These are phyloP conservation scores for Moesziomyces sp. DNA, from an alignment of 1,284 basidiomycete species.

Conservation along the genomic window DNA sequence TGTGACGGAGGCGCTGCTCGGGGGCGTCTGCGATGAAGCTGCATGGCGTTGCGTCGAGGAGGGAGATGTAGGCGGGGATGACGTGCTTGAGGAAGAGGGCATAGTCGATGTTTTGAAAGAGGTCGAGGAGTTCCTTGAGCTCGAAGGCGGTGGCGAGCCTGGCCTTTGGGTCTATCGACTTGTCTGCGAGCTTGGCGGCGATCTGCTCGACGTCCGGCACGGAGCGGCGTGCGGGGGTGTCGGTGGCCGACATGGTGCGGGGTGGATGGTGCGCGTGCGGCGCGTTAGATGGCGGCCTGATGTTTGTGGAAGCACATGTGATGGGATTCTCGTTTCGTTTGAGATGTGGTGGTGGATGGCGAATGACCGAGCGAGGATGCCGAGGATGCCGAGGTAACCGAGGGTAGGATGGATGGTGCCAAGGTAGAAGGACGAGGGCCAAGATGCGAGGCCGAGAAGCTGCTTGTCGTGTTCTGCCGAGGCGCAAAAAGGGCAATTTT, in stretches of 20 bases:
- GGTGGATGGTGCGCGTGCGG: not conserved
- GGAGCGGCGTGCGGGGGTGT: conserved; percentile 37
- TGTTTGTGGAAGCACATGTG: too few relatives aligned
- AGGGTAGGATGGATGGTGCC: too few relatives aligned
- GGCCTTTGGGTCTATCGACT: conserved; percentile 43
- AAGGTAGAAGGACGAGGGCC: too few relatives aligned
- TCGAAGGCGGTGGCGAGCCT: conserved; percentile 56
- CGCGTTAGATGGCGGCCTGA: not conserved
- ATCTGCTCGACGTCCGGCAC: conserved; percentile 48
- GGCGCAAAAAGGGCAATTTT: too few relatives aligned
- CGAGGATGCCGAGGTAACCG: too few relatives aligned
- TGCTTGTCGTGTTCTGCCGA: too few relatives aligned
- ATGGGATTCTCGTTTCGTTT: too few relatives aligned
- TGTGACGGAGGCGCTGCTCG: conserved; percentile 79
- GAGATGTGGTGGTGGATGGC: too few relatives aligned
- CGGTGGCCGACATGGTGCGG: conserved; percentile 33
- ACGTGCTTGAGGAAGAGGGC: conserved; percentile 73
- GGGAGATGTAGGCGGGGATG: conserved; percentile 81
- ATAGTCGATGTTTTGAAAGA: conserved; percentile 73
- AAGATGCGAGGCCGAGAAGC: too few relatives aligned
- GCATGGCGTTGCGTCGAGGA: conserved; percentile 81
- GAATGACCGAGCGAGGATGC: too few relatives aligned
- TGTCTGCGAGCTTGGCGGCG: conserved; percentile 41
- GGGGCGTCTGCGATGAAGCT: conserved; percentile 80
- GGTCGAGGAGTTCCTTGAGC: conserved; percentile 62